These are phyloP conservation scores for Tetrahymena thermophila DNA, from an alignment of 73 alveolate species.

Conservation along the genomic window DNA sequence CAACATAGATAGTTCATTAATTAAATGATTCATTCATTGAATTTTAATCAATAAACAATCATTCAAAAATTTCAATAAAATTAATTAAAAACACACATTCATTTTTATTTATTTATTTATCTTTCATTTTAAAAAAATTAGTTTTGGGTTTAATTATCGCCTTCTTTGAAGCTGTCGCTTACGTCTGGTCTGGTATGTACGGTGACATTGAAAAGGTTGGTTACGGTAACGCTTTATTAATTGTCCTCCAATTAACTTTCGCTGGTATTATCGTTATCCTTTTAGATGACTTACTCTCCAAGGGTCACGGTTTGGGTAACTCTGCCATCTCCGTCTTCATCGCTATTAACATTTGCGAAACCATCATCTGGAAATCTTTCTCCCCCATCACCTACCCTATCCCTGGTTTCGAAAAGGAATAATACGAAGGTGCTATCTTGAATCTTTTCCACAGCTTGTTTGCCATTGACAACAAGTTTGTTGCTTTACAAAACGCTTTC, in stretches of 20 bases:
- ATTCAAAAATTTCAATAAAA: too few relatives aligned
- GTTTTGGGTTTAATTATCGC: slow-evolving; percentile 40
- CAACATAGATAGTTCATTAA: background rate
- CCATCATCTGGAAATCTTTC: slow-evolving; percentile 99
- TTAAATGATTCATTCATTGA: background rate
- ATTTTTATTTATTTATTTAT: background rate
- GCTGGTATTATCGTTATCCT: slow-evolving; percentile 98
- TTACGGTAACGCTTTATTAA: slow-evolving; percentile 90
- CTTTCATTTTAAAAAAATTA: background rate
- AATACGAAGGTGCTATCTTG: slow-evolving; percentile 98
- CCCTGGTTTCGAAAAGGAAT: slow-evolving; percentile 81
- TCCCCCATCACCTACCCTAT: slow-evolving; percentile 97
- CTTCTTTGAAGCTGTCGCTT: slow-evolving; percentile 98
- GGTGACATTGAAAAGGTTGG: slow-evolving; percentile 95
- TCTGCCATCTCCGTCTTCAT: slow-evolving; percentile 98
- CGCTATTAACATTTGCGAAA: slow-evolving; percentile 99
- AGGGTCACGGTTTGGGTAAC: slow-evolving; percentile 98
- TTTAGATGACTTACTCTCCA: slow-evolving; percentile 81
- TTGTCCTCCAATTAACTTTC: slow-evolving; percentile 89
- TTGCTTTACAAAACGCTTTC: slow-evolving; percentile 89
- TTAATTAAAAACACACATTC: background rate
- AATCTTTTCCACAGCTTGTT: slow-evolving; percentile 97
- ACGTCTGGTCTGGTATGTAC: slow-evolving; percentile 98
- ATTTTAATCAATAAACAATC: too few relatives aligned
- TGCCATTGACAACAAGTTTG: slow-evolving; percentile 85